Evolutionary conservation across 805 yeast genomes (phyloP), one percentile per base, ranked within the genome.

Genomic region (Myxozyma udenii): DNA sequence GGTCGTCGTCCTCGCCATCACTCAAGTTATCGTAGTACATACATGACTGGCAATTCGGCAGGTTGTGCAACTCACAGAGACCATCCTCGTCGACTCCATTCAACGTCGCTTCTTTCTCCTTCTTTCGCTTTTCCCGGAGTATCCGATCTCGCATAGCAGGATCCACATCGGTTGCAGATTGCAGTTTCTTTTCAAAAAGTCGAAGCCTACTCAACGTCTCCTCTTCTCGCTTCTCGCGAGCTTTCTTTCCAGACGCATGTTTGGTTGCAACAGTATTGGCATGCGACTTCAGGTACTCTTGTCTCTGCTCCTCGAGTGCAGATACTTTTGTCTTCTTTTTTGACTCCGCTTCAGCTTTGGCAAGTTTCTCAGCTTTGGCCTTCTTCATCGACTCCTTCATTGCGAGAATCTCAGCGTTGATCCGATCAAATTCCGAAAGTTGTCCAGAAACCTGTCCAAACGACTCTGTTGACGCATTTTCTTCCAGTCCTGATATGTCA

Each of bases 221-320:
- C 12, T 41, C 43, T 41, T 70, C 72, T 44, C 73, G 55, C 12
- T 41, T 35, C 30, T 55, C 56, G 26, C 38, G 36, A 21, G 35
- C 35, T 35, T 38, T 33, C 30, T 50, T 57, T 25, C 39, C 38
- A 7, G 50, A 51, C 3, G 25, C 32, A 5, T 9, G 14, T 3
- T 41, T 46, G 23, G 33, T 40, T n/a, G 26, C 26, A 3, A 48
- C 23, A 7, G 46, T 33, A 18, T 33, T 30, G 18, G 16, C 22
- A 26, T 38, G 25, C 24, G 39, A 35, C 35, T 39, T 14, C 38
- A 49, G 19, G 35, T 57, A 61, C 24, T 47, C 44, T 38, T 51
- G 50, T 5, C 61, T 51, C 49, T 70, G 70, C 23, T 62, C 71
- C 28, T 67, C 73, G 9, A 69, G 68, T 53, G 56, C 43, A 3